Evolutionary conservation across 106 monocot genomes (phyloP), one percentile per base, ranked within the genome.

Genomic region (Dioscorea zingiberensis): DNA sequence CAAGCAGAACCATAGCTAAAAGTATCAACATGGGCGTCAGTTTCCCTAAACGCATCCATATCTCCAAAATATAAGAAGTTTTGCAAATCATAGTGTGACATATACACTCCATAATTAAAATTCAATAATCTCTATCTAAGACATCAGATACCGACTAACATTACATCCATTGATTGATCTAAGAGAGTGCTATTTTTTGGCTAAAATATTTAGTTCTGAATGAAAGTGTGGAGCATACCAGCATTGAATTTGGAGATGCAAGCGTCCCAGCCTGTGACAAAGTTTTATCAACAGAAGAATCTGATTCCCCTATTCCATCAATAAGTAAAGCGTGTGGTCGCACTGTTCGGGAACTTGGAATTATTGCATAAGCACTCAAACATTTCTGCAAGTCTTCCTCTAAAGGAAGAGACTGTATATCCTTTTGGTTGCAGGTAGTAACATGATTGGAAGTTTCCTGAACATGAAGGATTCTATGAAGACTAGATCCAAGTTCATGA

Each of bases 401-500:
- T 1, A 64, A 48, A 61, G 63, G 48, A 58, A 63, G 60, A 60
- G 65, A 10, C 23, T 2, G 44, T 19, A 28, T n/a, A 19, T 65
- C 55, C 27, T 27, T 48, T 45, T 63, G 49, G 14, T 53, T 65
- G 29, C 19, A 68, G 21, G 17, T 44, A 2, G 58, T 44, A 54
- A 54, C 25, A 21, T 28, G 25, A 74, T 57, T 23, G 2, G 19
- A 56, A 21, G 44, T 22, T 49, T 58, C 74, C 23, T 26, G 23
- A 32, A 54, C 49, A 29, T 72, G 72, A 27, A 73, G 66, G 25
- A 77, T 27, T 60, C 67, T 60, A 44, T 19, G 47, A n/a, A 75
- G 53, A 68, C 64, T 44, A 49, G 44, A 21, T 58, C 56, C 84
- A 45, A 76, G 65, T 72, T 75, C 79, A 59, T 75, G 17, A 47